These are phyloP conservation scores for Calocybe indica DNA, from an alignment of 768 basidiomycete species.

Conservation along the genomic window DNA sequence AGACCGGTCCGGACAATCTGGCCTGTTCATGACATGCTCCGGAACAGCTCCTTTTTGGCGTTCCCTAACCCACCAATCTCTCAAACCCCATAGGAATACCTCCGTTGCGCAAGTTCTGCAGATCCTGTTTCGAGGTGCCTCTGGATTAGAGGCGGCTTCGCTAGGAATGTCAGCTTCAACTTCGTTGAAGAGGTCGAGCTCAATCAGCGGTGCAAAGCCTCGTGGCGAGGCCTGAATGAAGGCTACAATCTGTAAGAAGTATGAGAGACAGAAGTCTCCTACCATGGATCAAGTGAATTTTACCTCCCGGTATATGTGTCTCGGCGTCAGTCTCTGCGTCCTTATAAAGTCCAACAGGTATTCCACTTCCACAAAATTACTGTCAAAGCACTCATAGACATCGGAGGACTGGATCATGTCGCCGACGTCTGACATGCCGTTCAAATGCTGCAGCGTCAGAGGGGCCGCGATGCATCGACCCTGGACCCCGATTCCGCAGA, in stretches of 20 bases:
- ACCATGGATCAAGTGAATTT: constrained; percentile 11
- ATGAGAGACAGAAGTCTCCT: background rate
- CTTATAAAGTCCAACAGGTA: constrained; percentile 79
- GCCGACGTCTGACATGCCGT: constrained; percentile 58
- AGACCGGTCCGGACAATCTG: constrained; percentile 64
- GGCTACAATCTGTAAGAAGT: constrained; percentile 46
- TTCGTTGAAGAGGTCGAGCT: constrained; percentile 66
- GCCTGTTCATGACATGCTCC: constrained; percentile 45
- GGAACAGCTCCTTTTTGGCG: constrained; percentile 64
- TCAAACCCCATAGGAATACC: constrained; percentile 68
- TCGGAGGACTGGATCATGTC: constrained; percentile 75
- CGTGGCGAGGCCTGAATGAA: constrained; percentile 55
- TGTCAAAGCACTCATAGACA: constrained; percentile 76
- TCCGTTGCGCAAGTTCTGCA: constrained; percentile 74
- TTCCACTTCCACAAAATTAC: constrained; percentile 76
- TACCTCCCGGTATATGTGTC: constrained; percentile 75
- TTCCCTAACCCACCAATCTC: constrained; percentile 81
- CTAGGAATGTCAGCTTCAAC: constrained; percentile 54
- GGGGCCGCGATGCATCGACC: constrained; percentile 63
- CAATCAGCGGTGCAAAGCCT: constrained; percentile 61
- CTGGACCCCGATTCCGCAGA: constrained; percentile 77
- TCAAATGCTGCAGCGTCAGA: constrained; percentile 56
- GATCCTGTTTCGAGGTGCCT: constrained; percentile 52
- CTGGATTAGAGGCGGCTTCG: constrained; percentile 43
- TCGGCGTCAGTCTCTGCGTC: constrained; percentile 53